Evolutionary conservation across 768 basidiomycete genomes (phyloP).

Genomic region (Phanerodontia chrysosporium): DNA sequence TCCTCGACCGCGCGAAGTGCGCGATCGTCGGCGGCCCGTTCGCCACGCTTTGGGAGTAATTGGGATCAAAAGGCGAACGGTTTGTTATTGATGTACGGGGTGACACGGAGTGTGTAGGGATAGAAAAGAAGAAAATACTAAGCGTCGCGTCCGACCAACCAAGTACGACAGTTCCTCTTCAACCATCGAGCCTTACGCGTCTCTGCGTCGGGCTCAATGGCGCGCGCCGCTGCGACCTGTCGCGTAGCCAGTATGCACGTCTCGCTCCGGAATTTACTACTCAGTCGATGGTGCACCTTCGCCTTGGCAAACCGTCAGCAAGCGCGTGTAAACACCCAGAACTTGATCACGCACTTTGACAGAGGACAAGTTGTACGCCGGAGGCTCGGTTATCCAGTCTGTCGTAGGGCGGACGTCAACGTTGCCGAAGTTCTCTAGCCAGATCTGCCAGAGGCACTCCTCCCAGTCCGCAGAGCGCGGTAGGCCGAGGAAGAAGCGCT

Average conservation of each 20-base stretch:
- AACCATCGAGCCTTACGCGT: slow-evolving; percentile 49
- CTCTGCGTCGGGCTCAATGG: slow-evolving; percentile 30
- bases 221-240: slow-evolving; percentile 33
- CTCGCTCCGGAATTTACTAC: slow-evolving; percentile 46
- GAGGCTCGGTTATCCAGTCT: slow-evolving; percentile 13
- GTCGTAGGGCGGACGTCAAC: slow-evolving; percentile 24
- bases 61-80: neutral
- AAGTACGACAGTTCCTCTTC: slow-evolving; percentile 50
- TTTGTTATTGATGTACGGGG: no score
- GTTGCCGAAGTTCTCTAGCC: slow-evolving; percentile 49
- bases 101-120: no score
- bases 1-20: slow-evolving; percentile 5
- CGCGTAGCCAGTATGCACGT: slow-evolving; percentile 47
- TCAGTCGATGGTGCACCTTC: slow-evolving; percentile 40
- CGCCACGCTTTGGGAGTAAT: neutral
- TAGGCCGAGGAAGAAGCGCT: slow-evolving; percentile 43
- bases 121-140: neutral
- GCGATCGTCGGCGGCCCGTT: neutral
- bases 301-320: slow-evolving; percentile 24
- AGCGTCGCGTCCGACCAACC: slow-evolving; percentile 13
- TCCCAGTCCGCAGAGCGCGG: slow-evolving; percentile 53
- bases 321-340: neutral
- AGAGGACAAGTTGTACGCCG: slow-evolving; percentile 13
- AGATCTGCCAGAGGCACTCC: slow-evolving; percentile 64
- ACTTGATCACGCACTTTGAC: slow-evolving; percentile 17